phyloP scores from a whole-genome alignment of 345 rosid genomes.

The Passiflora organensis region DNA sequence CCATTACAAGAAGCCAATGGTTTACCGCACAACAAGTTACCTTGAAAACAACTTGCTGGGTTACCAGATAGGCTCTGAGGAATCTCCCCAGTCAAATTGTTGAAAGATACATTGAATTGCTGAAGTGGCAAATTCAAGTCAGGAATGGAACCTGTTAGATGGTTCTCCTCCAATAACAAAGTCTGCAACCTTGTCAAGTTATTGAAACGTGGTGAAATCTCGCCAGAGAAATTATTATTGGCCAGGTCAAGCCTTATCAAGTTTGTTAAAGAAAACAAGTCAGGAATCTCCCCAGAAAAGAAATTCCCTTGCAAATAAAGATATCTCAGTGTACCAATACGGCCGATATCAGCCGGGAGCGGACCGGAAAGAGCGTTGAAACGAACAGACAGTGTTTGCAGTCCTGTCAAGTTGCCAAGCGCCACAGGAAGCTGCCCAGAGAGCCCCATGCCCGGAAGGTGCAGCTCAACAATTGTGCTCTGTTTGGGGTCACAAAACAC shows the following conservation, averaged over 20 bases:
- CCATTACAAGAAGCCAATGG: slow-evolving; percentile 36
- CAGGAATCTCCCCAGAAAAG: slow-evolving; percentile 73
- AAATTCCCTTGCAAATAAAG: slow-evolving; percentile 67
- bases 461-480: slow-evolving; percentile 46
- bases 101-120: slow-evolving; percentile 42
- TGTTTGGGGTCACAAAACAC: slow-evolving; percentile 42
- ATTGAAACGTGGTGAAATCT: slow-evolving; percentile 24
- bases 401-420: slow-evolving; percentile 63
- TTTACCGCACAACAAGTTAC: slow-evolving; percentile 37
- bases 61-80: slow-evolving; percentile 23
- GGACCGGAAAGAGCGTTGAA: slow-evolving; percentile 62
- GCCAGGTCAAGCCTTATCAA: slow-evolving; percentile 32
- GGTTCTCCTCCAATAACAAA: slow-evolving; percentile 31
- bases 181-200: slow-evolving; percentile 33
- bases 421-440: slow-evolving; percentile 58
- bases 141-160: slow-evolving; percentile 35
- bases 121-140: slow-evolving; percentile 23
- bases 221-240: slow-evolving; percentile 32
- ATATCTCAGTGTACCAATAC: slow-evolving; percentile 52
- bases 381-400: slow-evolving; percentile 57
- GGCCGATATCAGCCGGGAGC: slow-evolving; percentile 64
- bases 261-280: slow-evolving; percentile 29
- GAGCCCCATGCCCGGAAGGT: slow-evolving; percentile 74
- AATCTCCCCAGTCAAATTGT: slow-evolving; percentile 32
- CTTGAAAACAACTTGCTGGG: slow-evolving; percentile 22